Base-by-base conservation (phyloP, 176 grass and related monocot genomes). In the Musa beccarii region DNA sequence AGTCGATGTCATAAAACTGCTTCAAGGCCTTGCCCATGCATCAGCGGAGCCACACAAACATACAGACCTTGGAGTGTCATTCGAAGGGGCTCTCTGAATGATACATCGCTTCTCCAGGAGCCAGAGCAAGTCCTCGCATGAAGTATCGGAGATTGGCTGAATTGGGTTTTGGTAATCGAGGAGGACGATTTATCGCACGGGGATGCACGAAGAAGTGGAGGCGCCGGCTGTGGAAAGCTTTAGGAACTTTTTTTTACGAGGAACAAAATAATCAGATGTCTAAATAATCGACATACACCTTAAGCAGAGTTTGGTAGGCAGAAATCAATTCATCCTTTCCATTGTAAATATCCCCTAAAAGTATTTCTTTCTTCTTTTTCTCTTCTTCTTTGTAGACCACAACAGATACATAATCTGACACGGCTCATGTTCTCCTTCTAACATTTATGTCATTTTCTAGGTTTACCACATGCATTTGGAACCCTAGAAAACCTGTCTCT, bases 1-100 rank as follows among this genome's bases (percentile, higher is more conserved):
- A 15, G 86, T 82, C 8, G 95, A 99, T 70, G 95, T 99, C 10
- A 75, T 99, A 73, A 94, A 99, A 80, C 91, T 94, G 95, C 84
- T 99, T 19, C 82, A 98, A 75, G 90, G 90, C 11, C 80, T 98
- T 11, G 88, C 82, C 16, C 80, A 79, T 11, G 82, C 81, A 10
- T 87, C 90, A 66, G 49, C 53, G 8, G 69, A 66, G 11, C 79
- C 10, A 26, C 9, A 59, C 1, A 54, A 50, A 53, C 19, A 59
- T 12, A 13, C 57, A 19, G 77, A 86, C 11, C 75, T 61, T 49
- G 79, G 65, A 51, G 95, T 94, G 55, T 91, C 90, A 17, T 99
- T 99, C 29, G 95, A 99, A 72, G 88, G 84, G 9, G 89, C 63
- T 10, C 82, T 89, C 8, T 98, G 77, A 92, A 51, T 16, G 43